phyloP scores from a whole-genome alignment of 23 red algal genomes.

The Gracilariopsis chorda region DNA sequence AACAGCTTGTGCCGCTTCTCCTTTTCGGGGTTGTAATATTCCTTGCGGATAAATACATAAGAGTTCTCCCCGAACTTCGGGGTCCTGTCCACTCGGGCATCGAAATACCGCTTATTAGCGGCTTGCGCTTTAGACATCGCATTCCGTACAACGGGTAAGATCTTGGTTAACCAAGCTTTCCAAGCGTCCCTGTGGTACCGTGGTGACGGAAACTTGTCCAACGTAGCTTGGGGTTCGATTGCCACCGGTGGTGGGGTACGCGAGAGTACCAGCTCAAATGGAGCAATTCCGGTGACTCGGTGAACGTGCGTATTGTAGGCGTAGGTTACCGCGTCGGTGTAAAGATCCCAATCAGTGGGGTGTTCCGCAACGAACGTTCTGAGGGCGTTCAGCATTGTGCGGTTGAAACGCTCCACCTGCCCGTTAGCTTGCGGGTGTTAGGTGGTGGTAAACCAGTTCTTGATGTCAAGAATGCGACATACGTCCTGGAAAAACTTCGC shows the following conservation, averaged over 20 bases:
- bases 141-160: neutral
- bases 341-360: conserved; percentile 5
- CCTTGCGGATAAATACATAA: neutral
- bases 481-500: too few relatives aligned
- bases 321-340: neutral
- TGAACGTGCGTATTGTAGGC: neutral
- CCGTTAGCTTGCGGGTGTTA: conserved; percentile 11
- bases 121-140: neutral
- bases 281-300: neutral
- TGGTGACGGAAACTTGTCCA: neutral
- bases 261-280: conserved; percentile 12
- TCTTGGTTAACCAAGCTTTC: neutral
- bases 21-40: neutral
- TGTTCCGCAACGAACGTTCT: neutral
- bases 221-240: neutral
- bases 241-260: neutral
- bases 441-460: neutral
- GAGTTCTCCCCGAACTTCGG: neutral
- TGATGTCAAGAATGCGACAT: conserved; percentile 9
- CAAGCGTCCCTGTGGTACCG: neutral
- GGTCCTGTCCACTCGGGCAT: neutral
- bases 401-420: conserved; percentile 33
- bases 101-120: neutral
- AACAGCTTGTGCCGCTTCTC: neutral
- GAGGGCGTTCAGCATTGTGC: neutral